Evolutionary conservation across 345 rosid species (phyloP).

Genomic region (Citrus glauca): DNA sequence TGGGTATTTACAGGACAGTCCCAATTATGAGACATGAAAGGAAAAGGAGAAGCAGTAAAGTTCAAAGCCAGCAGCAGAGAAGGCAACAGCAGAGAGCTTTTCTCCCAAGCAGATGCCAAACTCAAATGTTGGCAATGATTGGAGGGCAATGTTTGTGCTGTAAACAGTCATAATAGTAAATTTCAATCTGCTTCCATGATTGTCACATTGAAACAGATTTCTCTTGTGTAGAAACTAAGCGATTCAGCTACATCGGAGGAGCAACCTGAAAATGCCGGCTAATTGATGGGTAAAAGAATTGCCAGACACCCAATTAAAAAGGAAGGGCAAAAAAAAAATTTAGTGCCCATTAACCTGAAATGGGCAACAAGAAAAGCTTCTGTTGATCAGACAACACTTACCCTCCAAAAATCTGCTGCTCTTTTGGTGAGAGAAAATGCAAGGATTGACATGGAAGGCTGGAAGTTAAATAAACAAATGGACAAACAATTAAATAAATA

Average conservation of each 20-base stretch:
- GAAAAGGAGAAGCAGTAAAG: slow-evolving; percentile 13
- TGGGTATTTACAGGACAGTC: slow-evolving; percentile 43
- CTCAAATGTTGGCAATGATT: slow-evolving; percentile 21
- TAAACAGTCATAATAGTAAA: slow-evolving; percentile 19
- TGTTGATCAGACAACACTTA: not conserved
- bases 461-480: not conserved
- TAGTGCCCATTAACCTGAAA: not conserved
- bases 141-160: slow-evolving; percentile 1
- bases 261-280: slow-evolving; percentile 10
- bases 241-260: slow-evolving; percentile 10
- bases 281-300: not conserved
- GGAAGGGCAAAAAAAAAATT: not conserved
- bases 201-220: not conserved
- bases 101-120: slow-evolving; percentile 23
- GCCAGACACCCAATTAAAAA: slow-evolving; percentile 1
- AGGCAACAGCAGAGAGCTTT: slow-evolving; percentile 29
- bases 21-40: slow-evolving; percentile 36
- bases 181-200: slow-evolving; percentile 3
- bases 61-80: not conserved
- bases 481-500: not conserved
- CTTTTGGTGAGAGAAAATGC: not conserved
- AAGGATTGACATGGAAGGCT: not conserved
- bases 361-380: not conserved
- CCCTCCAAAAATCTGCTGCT: not conserved
- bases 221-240: not conserved